Evolutionary conservation across 441 rosid species (phyloP).

Genomic region (Pelargonium myrrhifolium): DNA sequence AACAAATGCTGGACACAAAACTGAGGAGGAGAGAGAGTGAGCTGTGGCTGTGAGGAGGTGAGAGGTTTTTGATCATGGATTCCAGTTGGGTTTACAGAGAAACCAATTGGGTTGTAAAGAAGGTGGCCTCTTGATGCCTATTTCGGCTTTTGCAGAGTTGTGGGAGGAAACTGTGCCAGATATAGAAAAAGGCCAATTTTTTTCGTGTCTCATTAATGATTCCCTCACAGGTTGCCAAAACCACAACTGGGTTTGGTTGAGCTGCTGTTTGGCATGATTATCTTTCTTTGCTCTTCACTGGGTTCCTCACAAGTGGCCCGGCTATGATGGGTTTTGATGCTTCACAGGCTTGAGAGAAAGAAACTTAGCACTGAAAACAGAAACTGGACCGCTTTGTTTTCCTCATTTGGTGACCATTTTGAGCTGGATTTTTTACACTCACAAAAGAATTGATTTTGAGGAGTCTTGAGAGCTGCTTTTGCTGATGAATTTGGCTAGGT

Average conservation of each 20-base stretch:
- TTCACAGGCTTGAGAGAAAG: slow-evolving; percentile 17
- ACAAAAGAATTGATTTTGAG: slow-evolving; percentile 21
- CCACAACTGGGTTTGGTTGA: slow-evolving; percentile 37
- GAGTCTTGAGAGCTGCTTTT: slow-evolving; percentile 20
- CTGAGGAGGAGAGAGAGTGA: slow-evolving; percentile 16
- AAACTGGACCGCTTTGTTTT: slow-evolving; percentile 30
- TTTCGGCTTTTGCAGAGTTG: slow-evolving; percentile 32
- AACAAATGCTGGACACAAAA: slow-evolving; percentile 31
- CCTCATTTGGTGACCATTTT: slow-evolving; percentile 21
- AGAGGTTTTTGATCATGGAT: slow-evolving; percentile 41
- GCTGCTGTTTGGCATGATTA: slow-evolving; percentile 46
- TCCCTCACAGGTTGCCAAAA: slow-evolving; percentile 40
- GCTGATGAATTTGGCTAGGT: slow-evolving; percentile 15
- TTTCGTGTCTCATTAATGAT: slow-evolving; percentile 44
- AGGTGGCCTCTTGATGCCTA: slow-evolving; percentile 36
- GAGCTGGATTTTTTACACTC: slow-evolving; percentile 20
- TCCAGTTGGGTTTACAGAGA: slow-evolving; percentile 43
- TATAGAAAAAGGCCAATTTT: slow-evolving; percentile 28
- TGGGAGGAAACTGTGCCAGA: slow-evolving; percentile 20
- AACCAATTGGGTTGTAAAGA: slow-evolving; percentile 44
- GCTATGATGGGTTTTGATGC: slow-evolving; percentile 25
- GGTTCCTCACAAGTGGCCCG: slow-evolving; percentile 22
- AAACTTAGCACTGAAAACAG: slow-evolving; percentile 26
- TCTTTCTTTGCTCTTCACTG: slow-evolving; percentile 19
- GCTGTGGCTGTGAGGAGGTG: slow-evolving; percentile 1